Evolutionary conservation across 2,329 filamentous ascomycete species (phyloP).

Genomic region (Sporothrix pseudoabietina): DNA sequence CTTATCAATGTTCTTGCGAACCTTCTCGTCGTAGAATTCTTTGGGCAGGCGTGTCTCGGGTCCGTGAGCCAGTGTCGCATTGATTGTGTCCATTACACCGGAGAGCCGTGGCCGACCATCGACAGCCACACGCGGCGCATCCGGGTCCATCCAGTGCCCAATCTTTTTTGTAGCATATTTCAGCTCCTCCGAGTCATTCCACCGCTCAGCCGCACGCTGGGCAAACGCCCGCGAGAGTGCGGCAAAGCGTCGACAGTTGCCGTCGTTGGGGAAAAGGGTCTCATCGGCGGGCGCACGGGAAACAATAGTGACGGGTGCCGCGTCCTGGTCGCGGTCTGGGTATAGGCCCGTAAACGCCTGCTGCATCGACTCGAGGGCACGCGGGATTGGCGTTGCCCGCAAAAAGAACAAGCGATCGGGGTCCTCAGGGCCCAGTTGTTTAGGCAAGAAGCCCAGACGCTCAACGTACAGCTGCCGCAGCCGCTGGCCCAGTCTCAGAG

Average conservation of each 20-base stretch:
- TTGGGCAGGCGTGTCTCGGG: conserved; percentile 74
- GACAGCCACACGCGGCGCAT: conserved; percentile 69
- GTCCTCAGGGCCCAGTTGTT: conserved; percentile 48
- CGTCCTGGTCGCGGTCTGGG: conserved; percentile 53
- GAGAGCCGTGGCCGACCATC: conserved; percentile 81
- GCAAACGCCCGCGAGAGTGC: conserved; percentile 71
- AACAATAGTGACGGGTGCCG: conserved; percentile 64
- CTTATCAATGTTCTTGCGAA: conserved; percentile 67
- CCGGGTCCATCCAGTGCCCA: conserved; percentile 82
- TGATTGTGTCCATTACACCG: conserved; percentile 93
- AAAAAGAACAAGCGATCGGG: conserved; percentile 65
- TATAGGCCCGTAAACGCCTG: conserved; percentile 76
- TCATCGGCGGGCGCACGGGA: conserved; percentile 68
- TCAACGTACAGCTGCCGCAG: conserved; percentile 74
- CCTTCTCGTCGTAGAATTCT: conserved; percentile 83
- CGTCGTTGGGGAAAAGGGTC: conserved; percentile 78
- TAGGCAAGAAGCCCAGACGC: conserved; percentile 71
- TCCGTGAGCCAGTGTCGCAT: conserved; percentile 83
- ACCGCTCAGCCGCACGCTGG: conserved; percentile 68
- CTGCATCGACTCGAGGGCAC: conserved; percentile 76
- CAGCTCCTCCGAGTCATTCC: conserved; percentile 81
- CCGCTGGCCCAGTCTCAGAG: conserved; percentile 67
- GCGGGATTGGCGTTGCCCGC: conserved; percentile 71
- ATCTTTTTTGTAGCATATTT: conserved; percentile 75
- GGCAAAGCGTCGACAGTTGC: conserved; percentile 71